phyloP scores from a whole-genome alignment of 2,329 filamentous ascomycete genomes.

The Exophiala bonariae region DNA sequence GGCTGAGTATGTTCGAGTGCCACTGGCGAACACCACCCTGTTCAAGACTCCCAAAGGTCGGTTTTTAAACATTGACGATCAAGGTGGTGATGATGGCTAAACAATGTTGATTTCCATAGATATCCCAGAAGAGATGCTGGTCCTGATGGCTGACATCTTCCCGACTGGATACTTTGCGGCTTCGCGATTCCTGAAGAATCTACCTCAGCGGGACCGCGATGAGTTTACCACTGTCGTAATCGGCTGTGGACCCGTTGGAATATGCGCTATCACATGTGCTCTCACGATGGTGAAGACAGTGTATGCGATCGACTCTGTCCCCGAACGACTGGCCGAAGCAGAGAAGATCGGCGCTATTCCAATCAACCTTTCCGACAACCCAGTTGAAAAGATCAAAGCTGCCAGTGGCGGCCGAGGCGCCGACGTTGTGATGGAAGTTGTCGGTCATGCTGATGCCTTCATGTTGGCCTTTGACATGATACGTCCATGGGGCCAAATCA shows the following conservation, averaged over 20 bases:
- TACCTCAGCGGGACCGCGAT: conserved; percentile 24
- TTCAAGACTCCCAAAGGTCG: conserved; percentile 41
- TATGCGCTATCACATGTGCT: conserved; percentile 67
- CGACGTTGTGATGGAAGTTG: conserved; percentile 51
- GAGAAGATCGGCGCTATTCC: conserved; percentile 63
- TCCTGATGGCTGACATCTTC: conserved; percentile 32
- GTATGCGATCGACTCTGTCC: conserved; percentile 63
- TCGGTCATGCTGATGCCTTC: conserved; percentile 28
- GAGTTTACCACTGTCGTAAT: conserved; percentile 58
- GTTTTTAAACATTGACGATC: no score
- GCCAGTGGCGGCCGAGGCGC: conserved; percentile 65
- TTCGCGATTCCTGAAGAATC: conserved; percentile 27
- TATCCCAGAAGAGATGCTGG: conserved; percentile 35
- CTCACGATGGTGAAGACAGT: conserved; percentile 62
- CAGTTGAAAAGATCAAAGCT: conserved; percentile 61
- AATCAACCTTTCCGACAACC: conserved; percentile 60
- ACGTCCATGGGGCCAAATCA: conserved; percentile 28
- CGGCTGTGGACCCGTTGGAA: conserved; percentile 63
- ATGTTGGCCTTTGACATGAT: conserved; percentile 29
- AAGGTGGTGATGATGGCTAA: no score
- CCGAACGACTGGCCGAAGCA: conserved; percentile 58
- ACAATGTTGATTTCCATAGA: conserved; percentile 5
- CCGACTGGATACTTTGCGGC: conserved; percentile 30
- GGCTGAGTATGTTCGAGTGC: conserved; percentile 57
- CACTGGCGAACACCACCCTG: conserved; percentile 52